Base-by-base conservation (phyloP, 2,329 filamentous ascomycete species). In the Beauveria caledonica region DNA sequence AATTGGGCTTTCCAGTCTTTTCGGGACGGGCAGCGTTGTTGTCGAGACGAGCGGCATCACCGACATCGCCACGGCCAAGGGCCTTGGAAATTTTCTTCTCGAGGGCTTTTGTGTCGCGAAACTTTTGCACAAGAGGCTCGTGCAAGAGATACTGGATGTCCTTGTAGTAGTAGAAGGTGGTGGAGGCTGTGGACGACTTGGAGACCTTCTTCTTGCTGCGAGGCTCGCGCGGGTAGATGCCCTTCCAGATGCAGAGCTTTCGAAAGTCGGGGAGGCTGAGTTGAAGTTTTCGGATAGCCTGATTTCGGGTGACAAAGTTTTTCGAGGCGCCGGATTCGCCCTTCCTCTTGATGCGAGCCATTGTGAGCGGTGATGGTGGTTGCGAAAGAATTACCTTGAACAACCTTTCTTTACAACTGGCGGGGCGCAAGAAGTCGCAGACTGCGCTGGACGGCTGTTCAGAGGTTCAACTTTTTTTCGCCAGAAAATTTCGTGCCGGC, bases 171-270 rank as follows among this genome's bases (percentile, higher is more conserved):
- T 89, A 89, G 68, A 97, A 99, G 64, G 94, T 99, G 29, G 93
- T 97, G 60, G 89, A 92, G 63, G 88, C 86, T 40, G 90, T 96
- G 27, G 92, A 86, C 62, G 90, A 91, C 76, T 95, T 96, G 72
- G 89, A 90, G 46, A 90, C 94, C 84, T 97, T 97, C 81, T 96
- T 97, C 81, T 92, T 93, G 80, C 89, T 96, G 71, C 94, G 86
- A 65, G 94, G 94, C 80, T 99, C 94, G 70, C 94, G 89, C 66
- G 94, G 94, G 77, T 97, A 99, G 74, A 99, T 97, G 69, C 92
- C 94, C 81, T 97, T 97, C 88, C 96, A 99, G 75, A 99, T 99
- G 79, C 94, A 99, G 73, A 99, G 83, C 78, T 96, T 89, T 77
- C 94, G 88, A 78, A 99, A 99, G 78, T 99, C 94, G 67, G 92